These are phyloP conservation scores for Colletotrichum chlorophyti DNA, from an alignment of 2,329 filamentous ascomycete species.

Conservation along the genomic window DNA sequence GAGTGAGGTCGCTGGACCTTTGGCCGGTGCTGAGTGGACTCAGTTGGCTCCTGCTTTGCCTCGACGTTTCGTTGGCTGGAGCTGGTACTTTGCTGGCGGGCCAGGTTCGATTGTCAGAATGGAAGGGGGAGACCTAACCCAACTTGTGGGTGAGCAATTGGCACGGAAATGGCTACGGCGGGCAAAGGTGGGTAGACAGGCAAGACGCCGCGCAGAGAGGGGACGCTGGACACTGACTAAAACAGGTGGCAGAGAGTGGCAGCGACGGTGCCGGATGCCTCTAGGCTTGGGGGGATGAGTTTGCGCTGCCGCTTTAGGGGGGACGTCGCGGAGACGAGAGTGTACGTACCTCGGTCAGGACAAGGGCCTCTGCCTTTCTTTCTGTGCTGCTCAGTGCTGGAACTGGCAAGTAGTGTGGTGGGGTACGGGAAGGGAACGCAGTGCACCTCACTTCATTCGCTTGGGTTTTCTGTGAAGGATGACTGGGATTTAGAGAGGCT, in stretches of 20 bases:
- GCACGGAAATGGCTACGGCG: constrained; percentile 19
- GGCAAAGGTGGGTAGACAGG: constrained; percentile 7
- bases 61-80: constrained; percentile 14
- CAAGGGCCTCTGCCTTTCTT: constrained; percentile 3
- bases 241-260: constrained; percentile 26
- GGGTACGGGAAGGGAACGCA: constrained; percentile 23
- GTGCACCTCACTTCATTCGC: background rate
- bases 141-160: constrained; percentile 28
- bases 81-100: constrained; percentile 16
- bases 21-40: too few relatives aligned
- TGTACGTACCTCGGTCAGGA: too few relatives aligned
- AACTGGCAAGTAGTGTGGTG: constrained; percentile 27
- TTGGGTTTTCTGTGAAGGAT: background rate
- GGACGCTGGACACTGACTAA: too few relatives aligned
- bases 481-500: background rate
- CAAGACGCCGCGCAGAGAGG: too few relatives aligned
- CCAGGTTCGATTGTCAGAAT: constrained; percentile 25
- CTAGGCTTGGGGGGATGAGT: constrained; percentile 10
- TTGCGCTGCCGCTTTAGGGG: constrained; percentile 29
- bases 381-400: constrained; percentile 13
- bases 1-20: constrained; percentile 4
- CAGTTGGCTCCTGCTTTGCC: constrained; percentile 11
- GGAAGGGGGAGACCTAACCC: constrained; percentile 25
- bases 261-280: too few relatives aligned
- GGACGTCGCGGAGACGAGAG: too few relatives aligned